phyloP scores from a whole-genome alignment of 1,284 basidiomycete species.

The Sanghuangporus weigelae region DNA sequence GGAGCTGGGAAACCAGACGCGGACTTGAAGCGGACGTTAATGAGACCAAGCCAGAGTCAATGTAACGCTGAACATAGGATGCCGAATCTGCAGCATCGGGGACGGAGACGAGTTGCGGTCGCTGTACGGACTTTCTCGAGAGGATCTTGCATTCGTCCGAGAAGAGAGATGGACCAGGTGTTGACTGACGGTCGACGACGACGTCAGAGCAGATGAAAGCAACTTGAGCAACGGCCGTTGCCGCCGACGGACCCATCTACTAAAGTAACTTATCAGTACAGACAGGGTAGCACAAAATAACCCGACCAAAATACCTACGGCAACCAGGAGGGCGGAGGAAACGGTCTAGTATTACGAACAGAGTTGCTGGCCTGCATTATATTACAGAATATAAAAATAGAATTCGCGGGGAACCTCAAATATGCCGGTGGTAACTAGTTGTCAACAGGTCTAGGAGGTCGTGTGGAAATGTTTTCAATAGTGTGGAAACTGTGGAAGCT shows the following conservation, averaged over 20 bases:
- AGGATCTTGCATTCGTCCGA: conserved; percentile 31
- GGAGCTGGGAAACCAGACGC: conserved; percentile 44
- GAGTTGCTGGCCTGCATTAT: neutral
- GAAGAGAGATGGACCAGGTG: conserved; percentile 33
- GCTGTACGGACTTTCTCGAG: conserved; percentile 20
- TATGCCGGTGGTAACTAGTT: no score
- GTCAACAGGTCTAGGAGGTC: no score
- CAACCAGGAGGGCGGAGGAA: neutral
- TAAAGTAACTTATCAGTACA: neutral
- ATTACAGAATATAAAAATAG: neutral
- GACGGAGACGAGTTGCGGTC: conserved; percentile 35
- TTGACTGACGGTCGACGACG: conserved; percentile 51
- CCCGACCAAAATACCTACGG: neutral
- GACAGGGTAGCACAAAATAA: no score
- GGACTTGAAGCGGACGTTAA: conserved; percentile 43
- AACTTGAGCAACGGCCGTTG: conserved; percentile 53
- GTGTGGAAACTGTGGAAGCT: no score
- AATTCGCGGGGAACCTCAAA: no score
- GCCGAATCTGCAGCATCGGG: conserved; percentile 59
- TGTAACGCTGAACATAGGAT: conserved; percentile 42
- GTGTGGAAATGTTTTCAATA: no score
- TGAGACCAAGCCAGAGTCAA: conserved; percentile 40
- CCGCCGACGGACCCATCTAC: conserved; percentile 19
- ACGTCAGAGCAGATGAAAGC: conserved; percentile 65
- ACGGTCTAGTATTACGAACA: neutral